These are phyloP conservation scores for Nakaseomyces uthaithaninus DNA, from an alignment of 1,139 yeast species.

Conservation along the genomic window DNA sequence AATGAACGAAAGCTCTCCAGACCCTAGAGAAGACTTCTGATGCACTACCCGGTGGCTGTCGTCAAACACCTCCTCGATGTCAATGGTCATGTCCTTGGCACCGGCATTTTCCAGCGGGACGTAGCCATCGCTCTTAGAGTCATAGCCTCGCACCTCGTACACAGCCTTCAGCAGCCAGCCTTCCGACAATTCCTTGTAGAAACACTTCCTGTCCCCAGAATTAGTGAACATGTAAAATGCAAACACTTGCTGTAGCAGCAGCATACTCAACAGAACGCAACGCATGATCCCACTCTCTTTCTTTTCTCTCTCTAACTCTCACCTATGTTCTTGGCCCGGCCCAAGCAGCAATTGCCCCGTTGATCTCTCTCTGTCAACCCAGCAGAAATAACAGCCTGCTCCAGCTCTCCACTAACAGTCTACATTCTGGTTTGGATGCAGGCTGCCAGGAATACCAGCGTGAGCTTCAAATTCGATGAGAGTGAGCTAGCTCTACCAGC, in stretches of 20 bases:
- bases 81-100: slow-evolving; percentile 42
- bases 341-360: no score
- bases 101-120: slow-evolving; percentile 31
- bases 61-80: slow-evolving; percentile 57
- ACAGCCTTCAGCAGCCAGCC: slow-evolving; percentile 55
- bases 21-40: slow-evolving; percentile 46
- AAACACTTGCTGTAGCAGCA: slow-evolving; percentile 15
- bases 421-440: no score
- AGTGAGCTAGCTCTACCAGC: no score
- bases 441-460: no score
- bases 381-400: no score
- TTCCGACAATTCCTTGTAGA: slow-evolving; percentile 55
- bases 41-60: slow-evolving; percentile 59
- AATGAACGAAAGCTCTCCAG: slow-evolving; percentile 59
- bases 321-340: no score
- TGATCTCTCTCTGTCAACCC: no score
- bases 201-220: slow-evolving; percentile 55
- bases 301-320: neutral
- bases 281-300: neutral
- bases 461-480: no score
- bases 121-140: slow-evolving; percentile 38
- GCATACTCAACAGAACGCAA: no score
- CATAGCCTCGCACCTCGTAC: slow-evolving; percentile 51
- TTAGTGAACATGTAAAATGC: slow-evolving; percentile 45
- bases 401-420: no score